Conservation (phyloP, 73 alveolate species). For the Tetrahymena thermophila region DNA sequence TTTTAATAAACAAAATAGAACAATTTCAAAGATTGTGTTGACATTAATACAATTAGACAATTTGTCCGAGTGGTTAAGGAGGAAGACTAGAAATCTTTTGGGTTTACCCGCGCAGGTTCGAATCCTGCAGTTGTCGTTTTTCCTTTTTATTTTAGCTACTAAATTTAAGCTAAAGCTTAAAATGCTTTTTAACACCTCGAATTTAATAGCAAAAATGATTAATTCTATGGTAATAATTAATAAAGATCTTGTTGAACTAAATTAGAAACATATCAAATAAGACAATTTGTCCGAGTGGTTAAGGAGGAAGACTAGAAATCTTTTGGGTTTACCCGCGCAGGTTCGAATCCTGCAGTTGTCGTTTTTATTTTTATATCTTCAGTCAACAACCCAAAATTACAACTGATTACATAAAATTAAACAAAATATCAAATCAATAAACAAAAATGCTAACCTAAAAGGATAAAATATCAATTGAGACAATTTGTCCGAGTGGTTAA, state of each 20-base stretch:
- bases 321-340: slow-evolving; percentile 58
- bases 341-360: slow-evolving; percentile 55
- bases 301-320: slow-evolving; percentile 57
- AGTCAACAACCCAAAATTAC: too few species aligned
- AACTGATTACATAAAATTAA: too few species aligned
- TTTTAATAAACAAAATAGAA: too few species aligned
- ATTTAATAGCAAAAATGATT: too few species aligned
- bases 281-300: slow-evolving; percentile 53
- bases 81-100: slow-evolving; percentile 55
- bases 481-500: slow-evolving; percentile 56
- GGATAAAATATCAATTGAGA: background rate
- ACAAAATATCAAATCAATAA: too few species aligned
- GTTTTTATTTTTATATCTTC: too few species aligned
- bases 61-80: slow-evolving; percentile 63
- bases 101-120: slow-evolving; percentile 65
- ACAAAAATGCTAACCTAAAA: too few species aligned
- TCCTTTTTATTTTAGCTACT: background rate
- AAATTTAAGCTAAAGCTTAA: too few species aligned
- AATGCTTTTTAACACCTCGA: too few species aligned
- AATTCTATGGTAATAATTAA: too few species aligned
- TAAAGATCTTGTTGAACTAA: too few species aligned
- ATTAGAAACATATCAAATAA: background rate
- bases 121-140: slow-evolving; percentile 47
- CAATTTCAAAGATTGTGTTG: too few species aligned
- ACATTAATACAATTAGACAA: background rate